phyloP scores from a whole-genome alignment of 768 basidiomycete genomes.

The Trametes maxima region DNA sequence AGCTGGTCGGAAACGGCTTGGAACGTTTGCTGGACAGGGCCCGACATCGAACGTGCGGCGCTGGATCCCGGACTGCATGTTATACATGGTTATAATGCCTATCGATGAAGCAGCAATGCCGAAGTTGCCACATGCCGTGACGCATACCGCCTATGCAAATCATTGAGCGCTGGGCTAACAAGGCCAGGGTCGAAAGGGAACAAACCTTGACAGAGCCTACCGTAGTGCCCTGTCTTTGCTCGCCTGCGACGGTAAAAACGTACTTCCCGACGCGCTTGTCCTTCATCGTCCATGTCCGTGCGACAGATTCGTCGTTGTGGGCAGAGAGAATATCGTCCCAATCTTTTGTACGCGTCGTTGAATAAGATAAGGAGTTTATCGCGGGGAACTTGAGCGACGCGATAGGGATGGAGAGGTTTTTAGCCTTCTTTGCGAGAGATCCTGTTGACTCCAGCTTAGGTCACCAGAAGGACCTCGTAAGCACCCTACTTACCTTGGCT shows the following conservation, averaged over 20 bases:
- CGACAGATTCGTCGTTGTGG: constrained; percentile 80
- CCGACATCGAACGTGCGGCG: constrained; percentile 78
- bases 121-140: constrained; percentile 96
- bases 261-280: constrained; percentile 82
- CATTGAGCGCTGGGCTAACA: neutral
- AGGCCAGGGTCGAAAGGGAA: neutral
- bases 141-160: constrained; percentile 67
- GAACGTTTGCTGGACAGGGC: constrained; percentile 56
- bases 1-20: constrained; percentile 40
- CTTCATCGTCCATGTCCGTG: constrained; percentile 86
- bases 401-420: constrained; percentile 73
- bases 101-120: constrained; percentile 83
- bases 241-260: constrained; percentile 60
- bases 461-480: neutral
- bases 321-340: constrained; percentile 98
- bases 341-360: constrained; percentile 81
- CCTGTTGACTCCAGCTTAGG: constrained; percentile 49
- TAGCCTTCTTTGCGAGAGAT: constrained; percentile 81
- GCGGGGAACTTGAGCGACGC: constrained; percentile 84
- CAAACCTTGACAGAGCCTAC: constrained; percentile 74
- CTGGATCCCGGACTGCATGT: constrained; percentile 92
- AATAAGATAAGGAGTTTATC: constrained; percentile 76
- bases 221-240: constrained; percentile 46
- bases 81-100: constrained; percentile 88
- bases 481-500: constrained; percentile 71